These are phyloP conservation scores for Aspergillus udagawae DNA, from an alignment of 2,329 filamentous ascomycete species.

Conservation along the genomic window DNA sequence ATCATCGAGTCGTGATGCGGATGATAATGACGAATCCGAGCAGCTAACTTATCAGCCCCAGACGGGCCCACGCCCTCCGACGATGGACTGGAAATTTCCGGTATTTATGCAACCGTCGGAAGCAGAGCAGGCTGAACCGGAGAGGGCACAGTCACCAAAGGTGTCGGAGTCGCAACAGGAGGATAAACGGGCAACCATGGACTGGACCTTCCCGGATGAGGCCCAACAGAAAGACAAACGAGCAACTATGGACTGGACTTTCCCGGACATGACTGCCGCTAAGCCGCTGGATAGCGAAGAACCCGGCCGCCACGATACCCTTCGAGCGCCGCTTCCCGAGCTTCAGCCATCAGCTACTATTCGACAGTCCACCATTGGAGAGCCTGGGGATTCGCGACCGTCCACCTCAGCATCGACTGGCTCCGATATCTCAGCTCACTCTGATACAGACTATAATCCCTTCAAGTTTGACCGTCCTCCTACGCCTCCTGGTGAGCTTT, in stretches of 20 bases:
- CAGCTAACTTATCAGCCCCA: constrained; percentile 30
- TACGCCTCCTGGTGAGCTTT: constrained; percentile 19
- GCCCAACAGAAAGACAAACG: constrained; percentile 27
- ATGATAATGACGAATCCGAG: constrained; percentile 19
- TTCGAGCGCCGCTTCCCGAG: constrained; percentile 25
- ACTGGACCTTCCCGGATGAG: not conserved
- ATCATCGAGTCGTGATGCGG: constrained; percentile 27
- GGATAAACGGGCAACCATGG: constrained; percentile 18
- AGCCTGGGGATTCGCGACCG: constrained; percentile 31
- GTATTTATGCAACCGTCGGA: constrained; percentile 23
- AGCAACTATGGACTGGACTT: constrained; percentile 53
- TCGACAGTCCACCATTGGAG: constrained; percentile 17
- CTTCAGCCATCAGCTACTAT: constrained; percentile 13
- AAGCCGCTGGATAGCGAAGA: constrained; percentile 7
- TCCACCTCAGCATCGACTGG: constrained; percentile 34
- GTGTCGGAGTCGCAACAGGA: not conserved
- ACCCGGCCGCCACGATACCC: constrained; percentile 27
- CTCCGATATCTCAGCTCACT: constrained; percentile 25
- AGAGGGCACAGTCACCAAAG: not conserved
- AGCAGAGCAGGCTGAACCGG: constrained; percentile 10
- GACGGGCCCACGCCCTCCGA: constrained; percentile 40
- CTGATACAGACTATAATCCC: constrained; percentile 40
- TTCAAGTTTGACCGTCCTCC: constrained; percentile 39
- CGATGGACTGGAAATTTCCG: constrained; percentile 47
- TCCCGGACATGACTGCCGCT: constrained; percentile 40